Conservation (phyloP, 768 basidiomycete genomes). For the Trametes villosa region DNA sequence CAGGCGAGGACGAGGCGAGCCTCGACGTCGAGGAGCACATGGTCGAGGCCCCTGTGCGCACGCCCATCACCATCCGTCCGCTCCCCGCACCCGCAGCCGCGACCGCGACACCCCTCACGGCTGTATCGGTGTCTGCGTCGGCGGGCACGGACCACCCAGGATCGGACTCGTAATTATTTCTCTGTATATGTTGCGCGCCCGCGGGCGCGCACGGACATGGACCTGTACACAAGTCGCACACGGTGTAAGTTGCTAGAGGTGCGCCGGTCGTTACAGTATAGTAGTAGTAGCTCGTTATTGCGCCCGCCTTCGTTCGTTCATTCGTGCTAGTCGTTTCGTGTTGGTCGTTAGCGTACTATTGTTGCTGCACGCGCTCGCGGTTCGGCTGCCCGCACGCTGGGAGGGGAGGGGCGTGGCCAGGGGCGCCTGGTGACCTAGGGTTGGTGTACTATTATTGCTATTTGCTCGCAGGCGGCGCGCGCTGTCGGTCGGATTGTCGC, state of each 20-base stretch:
- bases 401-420: background rate
- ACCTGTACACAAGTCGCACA: slow-evolving; percentile 12
- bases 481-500: background rate
- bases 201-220: slow-evolving; percentile 5
- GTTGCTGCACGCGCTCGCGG: background rate
- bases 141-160: background rate
- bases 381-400: background rate
- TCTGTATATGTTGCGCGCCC: slow-evolving; percentile 4
- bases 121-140: background rate
- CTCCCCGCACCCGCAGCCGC: slow-evolving; percentile 9
- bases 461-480: background rate
- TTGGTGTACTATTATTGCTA: slow-evolving; percentile 9
- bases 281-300: background rate
- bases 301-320: background rate
- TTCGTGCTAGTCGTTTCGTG: background rate
- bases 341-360: slow-evolving; percentile 4
- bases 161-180: slow-evolving; percentile 15
- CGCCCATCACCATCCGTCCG: slow-evolving; percentile 18
- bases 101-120: background rate
- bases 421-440: too few relatives aligned
- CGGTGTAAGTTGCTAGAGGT: slow-evolving; percentile 9
- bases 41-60: slow-evolving; percentile 17
- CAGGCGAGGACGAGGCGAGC: slow-evolving; percentile 33
- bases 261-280: background rate
- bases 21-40: slow-evolving; percentile 27